Evolutionary conservation across 768 basidiomycete species (phyloP), one percentile per base, ranked within the genome.

Genomic region (Lentinula sp.): DNA sequence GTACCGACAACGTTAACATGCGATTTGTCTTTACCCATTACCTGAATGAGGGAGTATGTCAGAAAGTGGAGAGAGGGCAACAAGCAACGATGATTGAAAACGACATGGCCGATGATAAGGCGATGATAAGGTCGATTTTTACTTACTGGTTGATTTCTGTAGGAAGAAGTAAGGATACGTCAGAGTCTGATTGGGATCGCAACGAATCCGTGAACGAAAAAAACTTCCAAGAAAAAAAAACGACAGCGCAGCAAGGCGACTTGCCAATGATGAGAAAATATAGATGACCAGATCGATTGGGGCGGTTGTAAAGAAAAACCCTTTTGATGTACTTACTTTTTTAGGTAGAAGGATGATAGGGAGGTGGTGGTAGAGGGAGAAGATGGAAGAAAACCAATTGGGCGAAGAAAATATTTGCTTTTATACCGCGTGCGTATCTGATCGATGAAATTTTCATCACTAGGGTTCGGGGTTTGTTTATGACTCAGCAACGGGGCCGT

Each of bases 11-110:
- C 94, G 87, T 96, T 96, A 85, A 97, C 86, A 87, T 97, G 94
- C 70, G 69, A 78, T 83, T 95, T 95, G 67, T 95, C 93, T 83
- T 95, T 95, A 88, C 93, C 93, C 93, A 93, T 86, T 85, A 86
- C 12, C 50, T 36, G 4, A 36, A 51, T 6, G 13, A 13, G 10
- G 6, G 5, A 35, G n/a, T 0, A 16, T 3, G 20, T 23, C 23
- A 49, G 23, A 49, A 12, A 32, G 1, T 15, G n/a, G 4, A 2
- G 16, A 16, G n/a, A 39, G 37, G 13, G 3, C 28, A 28, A 2
- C 28, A 28, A 28, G 2, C 3, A 28, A 28, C 3, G 28, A 28
- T 3, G 28, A 28, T 28, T 28, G 9, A 12, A 37, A 41, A 18
- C 7, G 37, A 54, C 1, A 54, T 10, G 37, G 13, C 18, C 18